Evolutionary conservation across 2,329 filamentous ascomycete species (phyloP).

Genomic region (Fusarium aywerte): DNA sequence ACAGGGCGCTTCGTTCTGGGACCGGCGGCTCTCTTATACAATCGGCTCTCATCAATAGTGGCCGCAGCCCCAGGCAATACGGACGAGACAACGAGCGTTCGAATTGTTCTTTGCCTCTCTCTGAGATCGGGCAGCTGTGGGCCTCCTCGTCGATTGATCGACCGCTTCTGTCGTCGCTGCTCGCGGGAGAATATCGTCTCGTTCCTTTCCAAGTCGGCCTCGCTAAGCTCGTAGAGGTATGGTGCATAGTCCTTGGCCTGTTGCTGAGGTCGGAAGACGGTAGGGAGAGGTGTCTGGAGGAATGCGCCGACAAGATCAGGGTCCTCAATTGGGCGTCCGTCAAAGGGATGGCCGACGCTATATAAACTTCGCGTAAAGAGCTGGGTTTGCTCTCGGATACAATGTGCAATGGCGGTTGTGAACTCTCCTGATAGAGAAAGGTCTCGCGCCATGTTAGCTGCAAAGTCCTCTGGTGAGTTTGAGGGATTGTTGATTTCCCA

Average conservation of each 20-base stretch:
- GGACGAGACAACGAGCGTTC: slow-evolving; percentile 90
- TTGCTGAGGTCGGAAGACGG: slow-evolving; percentile 89
- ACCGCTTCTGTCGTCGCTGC: slow-evolving; percentile 92
- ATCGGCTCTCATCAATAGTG: slow-evolving; percentile 82
- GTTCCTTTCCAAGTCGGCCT: slow-evolving; percentile 87
- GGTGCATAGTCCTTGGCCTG: slow-evolving; percentile 94
- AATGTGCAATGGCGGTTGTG: slow-evolving; percentile 96
- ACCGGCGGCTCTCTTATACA: slow-evolving; percentile 82
- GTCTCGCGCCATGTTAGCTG: slow-evolving; percentile 86
- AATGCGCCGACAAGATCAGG: slow-evolving; percentile 88
- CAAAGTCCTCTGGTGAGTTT: slow-evolving; percentile 96
- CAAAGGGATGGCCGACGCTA: slow-evolving; percentile 92
- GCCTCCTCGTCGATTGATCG: slow-evolving; percentile 91
- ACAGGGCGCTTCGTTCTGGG: slow-evolving; percentile 65
- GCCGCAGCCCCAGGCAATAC: slow-evolving; percentile 88
- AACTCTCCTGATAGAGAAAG: slow-evolving; percentile 94
- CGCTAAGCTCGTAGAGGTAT: slow-evolving; percentile 92
- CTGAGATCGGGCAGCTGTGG: slow-evolving; percentile 96
- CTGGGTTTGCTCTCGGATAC: slow-evolving; percentile 94
- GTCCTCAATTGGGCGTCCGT: slow-evolving; percentile 92
- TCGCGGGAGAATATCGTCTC: slow-evolving; percentile 94
- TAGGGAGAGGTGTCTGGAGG: slow-evolving; percentile 82
- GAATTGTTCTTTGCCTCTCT: slow-evolving; percentile 91
- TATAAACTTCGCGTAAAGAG: slow-evolving; percentile 94
- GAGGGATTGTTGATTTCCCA: slow-evolving; percentile 98